A percentile compares a stretch with the other conserved stretches of the same genome.
Evolutionary conservation across 495 filamentous ascomycete genomes (phyloP).

Genomic region (Penicillium coprophilum): DNA sequence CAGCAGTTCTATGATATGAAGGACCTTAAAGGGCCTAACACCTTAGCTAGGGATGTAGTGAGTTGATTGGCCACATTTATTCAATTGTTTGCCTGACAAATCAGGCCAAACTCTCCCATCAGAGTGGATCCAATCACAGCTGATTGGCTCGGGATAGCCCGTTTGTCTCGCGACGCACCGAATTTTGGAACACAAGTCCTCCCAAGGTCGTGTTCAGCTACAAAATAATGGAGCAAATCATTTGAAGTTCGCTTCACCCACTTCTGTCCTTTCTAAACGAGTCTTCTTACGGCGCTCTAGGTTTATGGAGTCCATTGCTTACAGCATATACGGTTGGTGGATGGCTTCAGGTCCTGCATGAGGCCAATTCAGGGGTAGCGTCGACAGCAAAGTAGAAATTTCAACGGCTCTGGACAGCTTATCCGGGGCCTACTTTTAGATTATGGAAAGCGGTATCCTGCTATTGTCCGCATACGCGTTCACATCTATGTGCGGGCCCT

Average conservation of each 20-base stretch:
- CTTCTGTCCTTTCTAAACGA: background rate
- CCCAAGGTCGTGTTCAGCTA: background rate
- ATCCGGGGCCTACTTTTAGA: background rate
- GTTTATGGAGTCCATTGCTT: background rate
- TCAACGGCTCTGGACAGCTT: background rate
- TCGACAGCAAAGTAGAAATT: background rate
- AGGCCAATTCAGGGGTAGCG: background rate
- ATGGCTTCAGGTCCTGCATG: background rate
- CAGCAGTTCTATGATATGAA: no score
- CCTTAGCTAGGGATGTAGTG: no score
- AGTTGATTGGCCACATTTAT: no score
- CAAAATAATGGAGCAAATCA: background rate
- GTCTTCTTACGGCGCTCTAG: background rate
- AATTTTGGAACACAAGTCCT: no score
- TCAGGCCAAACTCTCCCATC: background rate
- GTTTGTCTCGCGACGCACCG: conserved; percentile 1
- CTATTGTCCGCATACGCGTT: no score
- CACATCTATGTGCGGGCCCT: no score
- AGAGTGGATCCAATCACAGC: background rate
- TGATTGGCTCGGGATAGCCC: conserved; percentile 1
- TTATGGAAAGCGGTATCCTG: no score
- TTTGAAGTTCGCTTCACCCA: background rate
- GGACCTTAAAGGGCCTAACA: no score
- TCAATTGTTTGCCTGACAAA: background rate
- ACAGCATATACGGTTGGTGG: background rate